Evolutionary conservation across 805 yeast genomes (phyloP).

Genomic region (Danielia oregonensis): DNA sequence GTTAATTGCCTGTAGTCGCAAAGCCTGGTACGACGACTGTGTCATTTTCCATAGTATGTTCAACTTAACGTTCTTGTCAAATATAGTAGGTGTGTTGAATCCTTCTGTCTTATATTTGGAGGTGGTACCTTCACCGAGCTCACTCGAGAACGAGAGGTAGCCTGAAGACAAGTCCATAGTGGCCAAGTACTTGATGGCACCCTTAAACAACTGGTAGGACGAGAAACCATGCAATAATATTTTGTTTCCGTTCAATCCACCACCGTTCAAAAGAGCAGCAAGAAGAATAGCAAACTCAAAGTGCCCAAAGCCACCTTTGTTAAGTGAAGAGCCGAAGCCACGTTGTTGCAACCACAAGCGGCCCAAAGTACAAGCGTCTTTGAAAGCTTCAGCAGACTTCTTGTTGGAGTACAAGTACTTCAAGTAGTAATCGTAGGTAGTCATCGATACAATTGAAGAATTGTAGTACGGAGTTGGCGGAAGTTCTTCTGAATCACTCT

Average conservation of each 20-base stretch:
- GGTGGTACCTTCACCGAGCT: slow-evolving; percentile 40
- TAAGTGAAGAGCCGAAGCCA: slow-evolving; percentile 63
- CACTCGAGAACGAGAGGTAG: slow-evolving; percentile 62
- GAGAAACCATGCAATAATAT: slow-evolving; percentile 84
- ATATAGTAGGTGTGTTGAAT: slow-evolving; percentile 69
- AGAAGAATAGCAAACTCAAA: slow-evolving; percentile 82
- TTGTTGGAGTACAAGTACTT: slow-evolving; percentile 73
- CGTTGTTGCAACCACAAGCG: slow-evolving; percentile 88
- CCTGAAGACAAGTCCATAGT: slow-evolving; percentile 67
- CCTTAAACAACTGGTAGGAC: slow-evolving; percentile 89
- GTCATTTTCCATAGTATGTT: slow-evolving; percentile 83
- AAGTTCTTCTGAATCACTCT: slow-evolving; percentile 37
- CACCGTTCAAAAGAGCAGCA: slow-evolving; percentile 81
- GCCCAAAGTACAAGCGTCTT: slow-evolving; percentile 84
- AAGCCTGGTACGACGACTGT: slow-evolving; percentile 54
- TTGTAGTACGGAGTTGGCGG: slow-evolving; percentile 88
- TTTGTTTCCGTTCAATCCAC: slow-evolving; percentile 70
- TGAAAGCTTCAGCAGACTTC: slow-evolving; percentile 74
- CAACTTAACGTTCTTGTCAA: slow-evolving; percentile 71
- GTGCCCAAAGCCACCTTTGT: slow-evolving; percentile 83
- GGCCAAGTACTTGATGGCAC: slow-evolving; percentile 77
- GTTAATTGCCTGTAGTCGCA: slow-evolving; percentile 63
- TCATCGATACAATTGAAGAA: slow-evolving; percentile 68
- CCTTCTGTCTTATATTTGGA: slow-evolving; percentile 51
- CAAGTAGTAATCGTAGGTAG: slow-evolving; percentile 65